Conservation (phyloP, 2,329 filamentous ascomycete species). For the Trichothecium roseum region DNA sequence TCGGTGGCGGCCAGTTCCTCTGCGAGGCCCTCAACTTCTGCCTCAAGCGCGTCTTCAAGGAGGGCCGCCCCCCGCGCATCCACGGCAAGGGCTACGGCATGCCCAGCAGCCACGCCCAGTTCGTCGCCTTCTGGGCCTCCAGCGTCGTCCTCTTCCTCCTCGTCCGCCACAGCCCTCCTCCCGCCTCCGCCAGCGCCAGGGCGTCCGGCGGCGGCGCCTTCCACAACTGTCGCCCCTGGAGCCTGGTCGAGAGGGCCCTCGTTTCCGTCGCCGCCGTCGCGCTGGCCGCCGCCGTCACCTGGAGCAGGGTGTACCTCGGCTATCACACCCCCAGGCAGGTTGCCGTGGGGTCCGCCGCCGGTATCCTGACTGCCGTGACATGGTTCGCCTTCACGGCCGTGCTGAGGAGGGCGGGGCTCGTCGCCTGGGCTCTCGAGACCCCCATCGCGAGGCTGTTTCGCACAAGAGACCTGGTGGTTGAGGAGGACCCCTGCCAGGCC, state of each 20-base stretch:
- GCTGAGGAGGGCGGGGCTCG: slow-evolving; percentile 54
- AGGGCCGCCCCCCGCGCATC: slow-evolving; percentile 75
- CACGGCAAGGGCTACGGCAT: slow-evolving; percentile 96
- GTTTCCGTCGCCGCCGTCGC: slow-evolving; percentile 44
- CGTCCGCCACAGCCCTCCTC: slow-evolving; percentile 59
- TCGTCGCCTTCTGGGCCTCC: slow-evolving; percentile 82
- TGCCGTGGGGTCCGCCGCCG: slow-evolving; percentile 64
- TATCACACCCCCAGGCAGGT: slow-evolving; percentile 91
- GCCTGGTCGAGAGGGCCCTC: slow-evolving; percentile 47
- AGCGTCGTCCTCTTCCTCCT: slow-evolving; percentile 79
- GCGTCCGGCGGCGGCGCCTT: neutral
- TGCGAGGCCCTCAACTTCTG: slow-evolving; percentile 88
- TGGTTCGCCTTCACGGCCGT: slow-evolving; percentile 73
- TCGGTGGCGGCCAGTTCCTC: slow-evolving; percentile 83
- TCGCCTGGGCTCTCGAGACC: slow-evolving; percentile 63
- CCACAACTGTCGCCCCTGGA: slow-evolving; percentile 39
- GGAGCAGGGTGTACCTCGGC: slow-evolving; percentile 78
- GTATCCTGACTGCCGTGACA: slow-evolving; percentile 55
- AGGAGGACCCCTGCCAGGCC: slow-evolving; percentile 81
- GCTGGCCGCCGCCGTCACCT: slow-evolving; percentile 60
- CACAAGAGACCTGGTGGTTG: slow-evolving; percentile 72
- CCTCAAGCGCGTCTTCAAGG: slow-evolving; percentile 83
- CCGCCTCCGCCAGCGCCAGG: slow-evolving; percentile 5
- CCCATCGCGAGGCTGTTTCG: slow-evolving; percentile 56
- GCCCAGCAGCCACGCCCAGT: slow-evolving; percentile 91